phyloP scores from a whole-genome alignment of 306 rosid genomes.

The Rosa chinensis region DNA sequence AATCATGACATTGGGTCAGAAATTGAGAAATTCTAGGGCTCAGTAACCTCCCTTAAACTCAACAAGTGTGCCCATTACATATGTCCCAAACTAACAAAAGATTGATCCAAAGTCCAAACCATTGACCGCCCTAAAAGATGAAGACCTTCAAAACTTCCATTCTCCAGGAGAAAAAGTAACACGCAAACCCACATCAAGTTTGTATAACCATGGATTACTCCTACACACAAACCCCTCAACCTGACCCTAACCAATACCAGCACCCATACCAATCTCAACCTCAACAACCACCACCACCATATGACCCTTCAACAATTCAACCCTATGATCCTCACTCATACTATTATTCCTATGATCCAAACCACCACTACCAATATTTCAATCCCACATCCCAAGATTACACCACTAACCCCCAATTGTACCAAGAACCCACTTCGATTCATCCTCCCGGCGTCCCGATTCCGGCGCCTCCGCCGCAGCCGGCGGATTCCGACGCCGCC shows the following conservation, averaged over 20 bases:
- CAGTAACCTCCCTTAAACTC: too few species aligned
- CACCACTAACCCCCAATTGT: conserved; percentile 22
- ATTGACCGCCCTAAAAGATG: too few species aligned
- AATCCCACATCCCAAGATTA: conserved; percentile 23
- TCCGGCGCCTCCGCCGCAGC: not conserved
- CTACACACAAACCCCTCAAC: conserved; percentile 8
- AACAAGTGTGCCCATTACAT: too few species aligned
- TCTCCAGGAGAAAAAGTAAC: too few species aligned
- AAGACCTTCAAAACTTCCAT: too few species aligned
- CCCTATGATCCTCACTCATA: conserved; percentile 21
- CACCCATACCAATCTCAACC: not conserved
- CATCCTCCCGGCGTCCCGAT: conserved; percentile 48
- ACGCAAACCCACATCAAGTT: too few species aligned
- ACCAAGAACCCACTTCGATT: conserved; percentile 33
- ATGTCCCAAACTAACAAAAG: too few species aligned
- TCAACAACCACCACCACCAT: not conserved
- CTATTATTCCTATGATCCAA: conserved; percentile 25
- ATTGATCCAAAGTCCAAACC: too few species aligned
- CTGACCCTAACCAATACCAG: conserved; percentile 22
- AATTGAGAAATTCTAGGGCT: too few species aligned
- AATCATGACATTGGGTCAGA: too few species aligned
- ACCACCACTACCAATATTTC: conserved; percentile 19
- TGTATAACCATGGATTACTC: conserved; percentile 27
- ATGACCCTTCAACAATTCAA: conserved; percentile 26
- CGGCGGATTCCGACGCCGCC: conserved; percentile 1